These are phyloP conservation scores for Pseudogymnoascus sp. DNA, from an alignment of 2,329 filamentous ascomycete species.

Conservation along the genomic window DNA sequence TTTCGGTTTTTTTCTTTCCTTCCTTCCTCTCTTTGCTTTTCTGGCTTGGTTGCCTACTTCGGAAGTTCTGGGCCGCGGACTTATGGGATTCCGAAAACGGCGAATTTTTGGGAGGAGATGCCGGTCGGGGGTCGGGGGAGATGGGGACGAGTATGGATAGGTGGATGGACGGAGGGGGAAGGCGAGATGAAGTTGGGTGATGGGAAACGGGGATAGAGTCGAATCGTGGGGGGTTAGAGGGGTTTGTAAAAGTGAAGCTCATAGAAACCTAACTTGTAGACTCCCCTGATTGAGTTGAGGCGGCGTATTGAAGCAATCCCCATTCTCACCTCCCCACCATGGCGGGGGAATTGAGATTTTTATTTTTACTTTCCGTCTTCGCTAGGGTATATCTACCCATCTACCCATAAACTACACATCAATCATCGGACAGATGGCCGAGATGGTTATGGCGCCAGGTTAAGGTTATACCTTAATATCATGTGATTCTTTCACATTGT, in stretches of 20 bases:
- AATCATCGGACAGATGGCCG: neutral
- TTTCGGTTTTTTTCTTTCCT: neutral
- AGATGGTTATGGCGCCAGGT: neutral
- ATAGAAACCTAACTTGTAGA: neutral
- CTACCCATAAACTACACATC: neutral
- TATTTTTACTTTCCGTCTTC: neutral
- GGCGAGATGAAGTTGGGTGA: no score
- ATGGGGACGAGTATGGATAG: neutral
- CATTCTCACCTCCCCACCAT: neutral
- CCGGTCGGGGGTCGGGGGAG: neutral
- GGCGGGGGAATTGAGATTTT: neutral
- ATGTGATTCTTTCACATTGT: no score
- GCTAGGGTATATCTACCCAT: neutral
- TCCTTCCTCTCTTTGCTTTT: neutral
- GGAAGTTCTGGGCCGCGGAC: neutral
- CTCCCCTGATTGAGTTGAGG: neutral
- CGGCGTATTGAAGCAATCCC: neutral
- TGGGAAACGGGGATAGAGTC: neutral
- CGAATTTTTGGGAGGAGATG: neutral
- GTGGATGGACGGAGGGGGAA: neutral
- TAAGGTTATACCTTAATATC: neutral
- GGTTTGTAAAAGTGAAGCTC: neutral
- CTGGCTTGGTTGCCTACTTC: neutral
- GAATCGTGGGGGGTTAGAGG: neutral
- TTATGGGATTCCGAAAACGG: neutral